Evolutionary conservation across 768 basidiomycete species (phyloP).

Genomic region (Ramaria sp.): DNA sequence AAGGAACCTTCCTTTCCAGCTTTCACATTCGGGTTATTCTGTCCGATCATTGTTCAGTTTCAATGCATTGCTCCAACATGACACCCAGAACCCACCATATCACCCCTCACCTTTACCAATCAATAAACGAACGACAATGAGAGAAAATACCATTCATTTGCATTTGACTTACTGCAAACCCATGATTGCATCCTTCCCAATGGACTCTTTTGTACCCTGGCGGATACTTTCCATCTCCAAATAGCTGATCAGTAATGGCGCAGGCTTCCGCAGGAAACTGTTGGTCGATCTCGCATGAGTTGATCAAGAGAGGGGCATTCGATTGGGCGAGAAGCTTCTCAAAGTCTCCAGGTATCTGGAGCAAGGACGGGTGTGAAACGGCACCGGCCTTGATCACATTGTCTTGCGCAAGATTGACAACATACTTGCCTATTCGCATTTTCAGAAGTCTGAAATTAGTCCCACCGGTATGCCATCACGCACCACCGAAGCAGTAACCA

Average conservation of each 20-base stretch:
- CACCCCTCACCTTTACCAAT: slow-evolving; percentile 7
- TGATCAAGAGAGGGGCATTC: slow-evolving; percentile 53
- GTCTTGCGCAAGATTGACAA: slow-evolving; percentile 9
- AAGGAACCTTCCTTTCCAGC: slow-evolving; percentile 12
- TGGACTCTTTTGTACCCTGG: slow-evolving; percentile 11
- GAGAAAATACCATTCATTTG: not conserved
- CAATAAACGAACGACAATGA: not conserved
- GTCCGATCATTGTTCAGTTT: not conserved
- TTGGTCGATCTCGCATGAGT: slow-evolving; percentile 33
- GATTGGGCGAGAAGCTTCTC: slow-evolving; percentile 18
- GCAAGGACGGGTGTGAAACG: slow-evolving; percentile 6
- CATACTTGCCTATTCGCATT: slow-evolving; percentile 2
- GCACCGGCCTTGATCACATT: slow-evolving; percentile 6
- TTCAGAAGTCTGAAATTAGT: not conserved
- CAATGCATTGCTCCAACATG: not conserved
- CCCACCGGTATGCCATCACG: not conserved
- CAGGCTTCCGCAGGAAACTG: slow-evolving; percentile 12
- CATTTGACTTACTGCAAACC: slow-evolving; percentile 15
- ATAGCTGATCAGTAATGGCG: slow-evolving; percentile 11
- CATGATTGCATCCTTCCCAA: slow-evolving; percentile 15
- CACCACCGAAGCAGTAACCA: slow-evolving; percentile 7
- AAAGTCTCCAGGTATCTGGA: slow-evolving; percentile 6
- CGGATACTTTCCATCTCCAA: slow-evolving; percentile 14
- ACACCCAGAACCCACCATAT: slow-evolving; percentile 11
- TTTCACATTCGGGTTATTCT: slow-evolving; percentile 12